Evolutionary conservation across 305 asterid species (phyloP).

Genomic region (Fraxinus velutina): DNA sequence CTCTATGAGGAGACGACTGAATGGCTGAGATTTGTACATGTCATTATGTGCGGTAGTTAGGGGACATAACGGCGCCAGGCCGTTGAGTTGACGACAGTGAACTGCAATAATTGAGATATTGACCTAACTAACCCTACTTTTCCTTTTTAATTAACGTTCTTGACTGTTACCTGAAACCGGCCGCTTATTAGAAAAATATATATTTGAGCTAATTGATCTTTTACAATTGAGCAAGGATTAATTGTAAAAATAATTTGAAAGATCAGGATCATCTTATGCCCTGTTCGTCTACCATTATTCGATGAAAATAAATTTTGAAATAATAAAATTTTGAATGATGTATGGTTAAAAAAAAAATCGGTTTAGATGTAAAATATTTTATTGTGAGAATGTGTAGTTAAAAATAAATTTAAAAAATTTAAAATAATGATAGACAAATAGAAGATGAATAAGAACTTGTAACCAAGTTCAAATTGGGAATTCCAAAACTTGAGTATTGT

Average conservation of each 20-base stretch:
- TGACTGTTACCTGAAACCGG: background rate
- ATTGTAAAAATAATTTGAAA: background rate
- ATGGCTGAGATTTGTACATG: slow-evolving; percentile 16
- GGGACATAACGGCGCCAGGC: slow-evolving; percentile 35
- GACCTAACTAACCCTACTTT: background rate
- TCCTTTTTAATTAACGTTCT: background rate
- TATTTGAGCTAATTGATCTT: background rate
- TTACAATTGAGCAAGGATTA: background rate
- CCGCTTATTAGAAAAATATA: background rate
- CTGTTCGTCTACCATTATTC: background rate
- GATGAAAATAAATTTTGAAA: no score
- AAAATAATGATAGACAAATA: background rate
- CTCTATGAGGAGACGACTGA: background rate
- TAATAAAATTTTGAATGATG: no score
- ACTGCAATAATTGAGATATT: slow-evolving; percentile 16
- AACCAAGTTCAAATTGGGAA: background rate
- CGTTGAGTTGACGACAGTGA: slow-evolving; percentile 29
- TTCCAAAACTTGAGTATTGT: background rate
- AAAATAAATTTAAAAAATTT: no score
- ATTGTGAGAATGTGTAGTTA: background rate
- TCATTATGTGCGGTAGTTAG: slow-evolving; percentile 25
- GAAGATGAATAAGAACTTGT: background rate
- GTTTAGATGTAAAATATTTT: no score
- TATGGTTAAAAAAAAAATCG: background rate
- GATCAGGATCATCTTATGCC: background rate